Conservation (phyloP, 129 eudicot genomes). For the Scalesia atractyloides region DNA sequence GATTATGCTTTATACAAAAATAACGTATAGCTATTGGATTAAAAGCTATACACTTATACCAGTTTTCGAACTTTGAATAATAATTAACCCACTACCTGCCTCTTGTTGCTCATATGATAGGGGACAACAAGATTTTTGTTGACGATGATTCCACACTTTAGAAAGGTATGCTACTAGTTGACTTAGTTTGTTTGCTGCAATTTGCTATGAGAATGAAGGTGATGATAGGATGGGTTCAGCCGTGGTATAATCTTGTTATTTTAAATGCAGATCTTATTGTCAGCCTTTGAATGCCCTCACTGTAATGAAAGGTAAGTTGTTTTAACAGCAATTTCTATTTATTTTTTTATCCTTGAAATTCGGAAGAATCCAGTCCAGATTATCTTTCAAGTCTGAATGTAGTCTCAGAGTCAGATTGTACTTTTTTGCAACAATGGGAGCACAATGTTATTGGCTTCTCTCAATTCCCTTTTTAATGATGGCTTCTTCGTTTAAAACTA, state of each 20-base stretch:
- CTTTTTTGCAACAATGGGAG: neutral
- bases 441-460: neutral
- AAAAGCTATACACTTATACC: neutral
- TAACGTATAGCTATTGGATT: neutral
- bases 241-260: neutral
- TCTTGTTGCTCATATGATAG: slow-evolving; percentile 39
- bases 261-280: slow-evolving; percentile 63
- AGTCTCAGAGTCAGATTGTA: neutral
- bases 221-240: too few relatives aligned
- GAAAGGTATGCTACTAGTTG: slow-evolving; percentile 52
- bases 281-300: slow-evolving; percentile 90
- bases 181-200: neutral
- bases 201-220: slow-evolving; percentile 4
- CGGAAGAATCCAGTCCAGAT: neutral
- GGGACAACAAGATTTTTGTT: slow-evolving; percentile 73
- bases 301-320: slow-evolving; percentile 77
- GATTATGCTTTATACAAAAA: too few relatives aligned
- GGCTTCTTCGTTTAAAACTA: slow-evolving; percentile 41
- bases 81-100: neutral
- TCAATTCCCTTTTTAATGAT: neutral
- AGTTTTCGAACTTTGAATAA: neutral
- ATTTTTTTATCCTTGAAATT: too few relatives aligned
- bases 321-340: neutral
- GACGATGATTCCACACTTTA: slow-evolving; percentile 72
- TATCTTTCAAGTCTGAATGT: slow-evolving; percentile 1